Evolutionary conservation across 2,329 filamentous ascomycete genomes (phyloP), one percentile per base, ranked within the genome.

Genomic region (Aspergillus sp.): DNA sequence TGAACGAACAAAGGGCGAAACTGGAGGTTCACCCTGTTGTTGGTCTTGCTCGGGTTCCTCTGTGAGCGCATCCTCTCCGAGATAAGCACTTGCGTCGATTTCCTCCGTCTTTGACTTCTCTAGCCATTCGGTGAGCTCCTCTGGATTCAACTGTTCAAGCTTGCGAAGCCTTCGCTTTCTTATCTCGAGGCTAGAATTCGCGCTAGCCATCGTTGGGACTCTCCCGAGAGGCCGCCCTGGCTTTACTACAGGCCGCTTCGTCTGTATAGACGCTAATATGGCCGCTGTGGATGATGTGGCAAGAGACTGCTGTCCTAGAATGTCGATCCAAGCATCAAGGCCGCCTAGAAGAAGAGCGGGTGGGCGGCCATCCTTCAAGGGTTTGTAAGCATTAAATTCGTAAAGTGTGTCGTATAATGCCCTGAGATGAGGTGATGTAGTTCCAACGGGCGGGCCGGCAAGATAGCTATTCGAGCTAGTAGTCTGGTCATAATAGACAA

Each of bases 401-500:
- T 87, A 86, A 4, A 99, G 78, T 0, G 93, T 92, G 61, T 91
- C 87, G 68, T 89, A 86, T 12, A 99, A 79, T 15, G 87, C 87
- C 62, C 87, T 81, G 19, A 97, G 74, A n/a, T 86, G 84, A 21
- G 80, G 78, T 23, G 78, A 75, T 51, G 75, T 80, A 17, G 76
- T 79, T 39, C 71, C 75, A 49, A 71, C 74, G 23, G 75, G 68
- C 67, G 77, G 72, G 74, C 82, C 69, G 73, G 75, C 65, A 56
- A 84, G 75, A 66, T 82, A 96, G 66, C 62, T 79, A 64, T 74
- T 83, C 57, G 68, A 90, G 80, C 71, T 82, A 61, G 84, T 87
- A 14, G 72, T 75, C 63, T 93, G 84, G 72, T 99, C 92, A 71
- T 98, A 96, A 67, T 96, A 95, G 0, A 99, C 90, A 11, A 99